Conservation (phyloP, 2,329 filamentous ascomycete species). For the Colletotrichum incanum region DNA sequence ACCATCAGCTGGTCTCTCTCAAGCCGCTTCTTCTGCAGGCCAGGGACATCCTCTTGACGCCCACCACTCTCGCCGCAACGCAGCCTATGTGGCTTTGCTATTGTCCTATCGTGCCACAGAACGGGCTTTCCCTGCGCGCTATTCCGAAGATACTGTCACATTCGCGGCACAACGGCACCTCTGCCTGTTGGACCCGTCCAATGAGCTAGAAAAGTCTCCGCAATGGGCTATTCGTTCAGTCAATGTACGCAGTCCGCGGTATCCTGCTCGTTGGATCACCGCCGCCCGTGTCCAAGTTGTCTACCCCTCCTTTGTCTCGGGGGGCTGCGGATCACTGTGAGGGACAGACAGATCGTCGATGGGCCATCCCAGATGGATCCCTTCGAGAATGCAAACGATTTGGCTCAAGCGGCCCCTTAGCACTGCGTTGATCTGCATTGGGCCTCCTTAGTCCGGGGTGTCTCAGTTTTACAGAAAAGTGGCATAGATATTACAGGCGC, state of each 20-base stretch:
- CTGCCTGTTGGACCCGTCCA: slow-evolving; percentile 13
- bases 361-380: slow-evolving; percentile 18
- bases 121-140: slow-evolving; percentile 9
- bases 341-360: slow-evolving; percentile 34
- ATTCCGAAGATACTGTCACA: slow-evolving; percentile 17
- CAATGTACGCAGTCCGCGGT: slow-evolving; percentile 7
- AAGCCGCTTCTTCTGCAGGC: slow-evolving; percentile 24
- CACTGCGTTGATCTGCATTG: slow-evolving; percentile 34
- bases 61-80: slow-evolving; percentile 19
- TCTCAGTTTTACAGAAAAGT: slow-evolving; percentile 23
- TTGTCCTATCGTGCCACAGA: slow-evolving; percentile 27
- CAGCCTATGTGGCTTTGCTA: slow-evolving; percentile 18
- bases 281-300: slow-evolving; percentile 6
- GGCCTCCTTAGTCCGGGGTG: slow-evolving; percentile 29
- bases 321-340: slow-evolving; percentile 26
- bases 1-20: slow-evolving; percentile 39
- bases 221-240: background rate
- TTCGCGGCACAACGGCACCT: slow-evolving; percentile 33
- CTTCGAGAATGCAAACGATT: slow-evolving; percentile 40
- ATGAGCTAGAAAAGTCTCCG: background rate
- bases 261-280: background rate
- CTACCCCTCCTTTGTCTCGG: background rate
- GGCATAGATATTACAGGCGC: slow-evolving; percentile 16
- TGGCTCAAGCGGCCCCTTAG: slow-evolving; percentile 19
- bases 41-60: background rate